Conservation (phyloP, 169 alveolate species). For the Cryptosporidium parvum region DNA sequence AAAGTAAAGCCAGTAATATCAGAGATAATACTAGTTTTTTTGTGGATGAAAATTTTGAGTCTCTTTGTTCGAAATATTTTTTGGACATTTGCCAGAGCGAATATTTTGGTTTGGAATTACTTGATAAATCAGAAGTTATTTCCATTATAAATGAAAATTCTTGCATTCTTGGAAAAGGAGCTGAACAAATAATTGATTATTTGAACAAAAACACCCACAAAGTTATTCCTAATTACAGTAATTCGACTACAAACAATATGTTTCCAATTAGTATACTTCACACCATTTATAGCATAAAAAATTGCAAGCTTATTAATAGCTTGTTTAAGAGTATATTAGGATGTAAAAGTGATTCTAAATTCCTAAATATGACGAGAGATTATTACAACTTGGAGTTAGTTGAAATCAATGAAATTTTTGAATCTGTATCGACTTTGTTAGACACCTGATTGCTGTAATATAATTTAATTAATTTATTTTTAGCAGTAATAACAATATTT, state of each 20-base stretch:
- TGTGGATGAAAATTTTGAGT: not conserved
- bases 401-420: conserved; percentile 10
- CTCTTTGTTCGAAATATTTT: conserved; percentile 12
- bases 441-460: not conserved
- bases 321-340: not conserved
- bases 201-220: not conserved
- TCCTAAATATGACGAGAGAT: not conserved
- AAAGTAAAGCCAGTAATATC: not conserved
- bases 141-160: not conserved
- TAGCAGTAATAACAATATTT: not conserved
- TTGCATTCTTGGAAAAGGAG: not conserved
- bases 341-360: conserved; percentile 5
- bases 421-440: conserved; percentile 3
- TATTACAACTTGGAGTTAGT: conserved; percentile 25
- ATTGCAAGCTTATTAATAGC: not conserved
- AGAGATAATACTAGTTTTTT: not conserved
- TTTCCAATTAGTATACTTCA: conserved; percentile 13
- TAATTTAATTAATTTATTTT: not conserved
- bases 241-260: too few relatives aligned
- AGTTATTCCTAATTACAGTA: not conserved
- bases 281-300: not conserved
- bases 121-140: conserved; percentile 11
- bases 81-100: conserved; percentile 34
- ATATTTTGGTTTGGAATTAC: conserved; percentile 7
- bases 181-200: conserved; percentile 3